Base-by-base conservation (phyloP, 176 grass and related monocot genomes). In the Phoenix dactylifera region DNA sequence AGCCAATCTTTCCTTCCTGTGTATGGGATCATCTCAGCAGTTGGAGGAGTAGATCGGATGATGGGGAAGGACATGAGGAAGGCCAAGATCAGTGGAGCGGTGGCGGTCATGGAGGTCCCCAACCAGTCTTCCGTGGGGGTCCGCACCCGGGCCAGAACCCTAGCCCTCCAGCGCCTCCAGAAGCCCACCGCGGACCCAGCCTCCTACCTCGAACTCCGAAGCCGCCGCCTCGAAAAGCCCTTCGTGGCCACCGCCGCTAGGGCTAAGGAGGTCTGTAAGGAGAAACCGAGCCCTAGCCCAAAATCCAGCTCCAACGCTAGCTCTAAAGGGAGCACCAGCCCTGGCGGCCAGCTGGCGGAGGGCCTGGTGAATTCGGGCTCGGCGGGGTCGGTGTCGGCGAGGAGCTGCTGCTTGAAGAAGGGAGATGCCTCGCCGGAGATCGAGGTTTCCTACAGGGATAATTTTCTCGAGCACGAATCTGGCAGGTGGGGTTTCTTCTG, bases 151-250 rank as follows among this genome's bases (percentile, higher is more conserved):
- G 70, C 70, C 18, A 60, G 26, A 59, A 24, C 70, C 51, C 59
- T 73, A 20, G 68, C 68, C 35, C 35, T 44, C 35, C 35, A 44
- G 35, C 35, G 35, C 35, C 35, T 44, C 35, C 35, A 44, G 32
- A 39, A 39, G 35, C 15, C 39, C 44, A 16, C 57, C 28, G 19
- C 3, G 2, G 70, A 62, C 50, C 14, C 28, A 12, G 17, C 59
- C 18, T 53, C 70, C 70, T 73, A 73, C 51, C 70, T 73, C 19
- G 70, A 73, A 26, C 70, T 73, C 51, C 70, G 59, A 3, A 73
- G 59, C 26, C 70, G 70, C 50, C 70, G 70, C 26, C 59, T 73
- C 4, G 59, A 63, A 59, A 73, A 73, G n/a, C 58, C 28, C 26
- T 51, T 73, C 19, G 16, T 26, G 5, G 58, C 26, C 6, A 10